Evolutionary conservation across 225 moss, liverwort and hornwort species (phyloP).

Genomic region (Marchantia paleacea): DNA sequence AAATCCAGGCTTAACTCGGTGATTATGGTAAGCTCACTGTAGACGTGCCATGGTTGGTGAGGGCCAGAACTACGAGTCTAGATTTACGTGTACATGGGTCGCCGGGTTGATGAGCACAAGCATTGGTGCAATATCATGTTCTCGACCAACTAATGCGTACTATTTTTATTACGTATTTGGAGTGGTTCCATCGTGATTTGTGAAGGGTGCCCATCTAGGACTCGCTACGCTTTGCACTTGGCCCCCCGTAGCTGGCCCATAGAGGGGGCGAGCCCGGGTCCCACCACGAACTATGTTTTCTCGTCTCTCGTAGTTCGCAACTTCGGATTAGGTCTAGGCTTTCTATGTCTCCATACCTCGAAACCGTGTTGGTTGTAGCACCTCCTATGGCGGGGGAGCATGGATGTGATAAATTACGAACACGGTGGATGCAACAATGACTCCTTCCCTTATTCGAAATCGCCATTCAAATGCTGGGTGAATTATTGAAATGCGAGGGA

Average conservation of each 20-base stretch:
- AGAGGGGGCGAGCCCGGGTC: background rate
- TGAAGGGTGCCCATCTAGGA: background rate
- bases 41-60: conserved; percentile 7
- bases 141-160: conserved; percentile 2
- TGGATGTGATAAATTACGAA: background rate
- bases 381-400: background rate
- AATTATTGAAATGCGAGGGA: too few relatives aligned
- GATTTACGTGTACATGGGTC: background rate
- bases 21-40: background rate
- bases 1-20: background rate
- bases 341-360: background rate
- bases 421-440: background rate
- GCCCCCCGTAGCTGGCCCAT: background rate
- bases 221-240: background rate
- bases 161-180: conserved; percentile 3
- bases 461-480: background rate
- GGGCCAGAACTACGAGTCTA: background rate
- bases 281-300: background rate
- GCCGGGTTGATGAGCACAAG: background rate
- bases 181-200: background rate
- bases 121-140: conserved; percentile 5
- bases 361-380: background rate
- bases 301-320: background rate
- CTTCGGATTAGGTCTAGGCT: too few relatives aligned
- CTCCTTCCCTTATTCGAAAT: background rate